Base-by-base conservation (phyloP, 2,329 filamentous ascomycete genomes). In the Tympanopsis confertula region DNA sequence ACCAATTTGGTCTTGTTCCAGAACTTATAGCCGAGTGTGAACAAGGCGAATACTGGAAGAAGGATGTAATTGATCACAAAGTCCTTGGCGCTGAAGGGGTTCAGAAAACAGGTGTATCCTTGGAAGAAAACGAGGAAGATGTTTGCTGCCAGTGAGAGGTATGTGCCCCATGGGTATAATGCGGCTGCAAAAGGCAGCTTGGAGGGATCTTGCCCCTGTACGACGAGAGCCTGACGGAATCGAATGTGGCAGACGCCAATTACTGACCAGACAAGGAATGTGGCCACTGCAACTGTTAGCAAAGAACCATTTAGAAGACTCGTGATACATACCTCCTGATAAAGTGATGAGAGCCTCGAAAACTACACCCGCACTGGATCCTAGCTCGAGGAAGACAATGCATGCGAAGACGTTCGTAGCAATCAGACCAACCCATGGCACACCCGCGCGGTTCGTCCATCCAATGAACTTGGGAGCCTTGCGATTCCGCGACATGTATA, bases 191-290 rank as follows among this genome's bases (percentile, higher is more conserved):
- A 47, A 12, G 45, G 44, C 7, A 46, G 35, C 5, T 36, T 39
- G 24, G 54, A 55, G 28, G 55, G 48, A 28, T 59, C 54, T 18
- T 63, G 49, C 2, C 58, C 61, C 42, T 60, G 55, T 2, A 39
- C 43, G 2, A 41, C 41, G 52, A 57, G 55, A 0, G 62, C 63
- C 22, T 51, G 62, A 44, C 88, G 85, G 71, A 95, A 95, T 39
- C 87, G 86, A 52, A 95, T 93, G 59, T 95, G 88, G 18, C 82
- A 75, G n/a, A 93, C 62, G 57, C 86, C 94, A 56, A 94, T 89
- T 45, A 82, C 83, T 39, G 69, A 74, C 84, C 84, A 88, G 4
- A 82, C 87, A 62, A 88, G 84, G 53, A n/a, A n/a, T n/a, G n/a
- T n/a, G n/a, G n/a, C n/a, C n/a, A n/a, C n/a, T n/a, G n/a, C n/a